phyloP scores from a whole-genome alignment of 495 filamentous ascomycete species.

The Penicillium verhagenii region DNA sequence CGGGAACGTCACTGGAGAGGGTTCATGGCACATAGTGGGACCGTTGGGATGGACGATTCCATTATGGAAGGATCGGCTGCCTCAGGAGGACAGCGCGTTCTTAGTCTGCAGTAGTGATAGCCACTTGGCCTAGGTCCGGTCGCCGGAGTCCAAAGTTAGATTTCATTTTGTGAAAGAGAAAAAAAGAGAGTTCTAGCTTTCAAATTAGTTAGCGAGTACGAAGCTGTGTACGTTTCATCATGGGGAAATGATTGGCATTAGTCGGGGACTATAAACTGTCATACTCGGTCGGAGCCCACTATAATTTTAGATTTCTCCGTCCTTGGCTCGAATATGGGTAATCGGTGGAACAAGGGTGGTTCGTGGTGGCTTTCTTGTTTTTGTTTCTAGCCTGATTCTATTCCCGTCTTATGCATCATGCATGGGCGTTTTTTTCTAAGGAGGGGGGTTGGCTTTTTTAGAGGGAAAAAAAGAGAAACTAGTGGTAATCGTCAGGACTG shows the following conservation, averaged over 20 bases:
- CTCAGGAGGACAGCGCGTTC: slow-evolving; percentile 1
- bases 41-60: slow-evolving; percentile 18
- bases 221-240: no score
- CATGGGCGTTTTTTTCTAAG: slow-evolving; percentile 8
- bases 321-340: background rate
- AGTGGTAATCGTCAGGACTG: no score
- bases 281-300: background rate
- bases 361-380: background rate
- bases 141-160: background rate
- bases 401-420: slow-evolving; percentile 16
- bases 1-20: background rate
- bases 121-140: background rate
- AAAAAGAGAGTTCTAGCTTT: background rate
- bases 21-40: slow-evolving; percentile 6
- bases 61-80: slow-evolving; percentile 11
- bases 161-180: background rate
- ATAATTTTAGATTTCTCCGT: background rate
- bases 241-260: background rate
- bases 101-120: slow-evolving; percentile 23
- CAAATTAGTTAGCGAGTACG: no score
- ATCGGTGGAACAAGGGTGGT: background rate
- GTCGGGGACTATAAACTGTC: background rate
- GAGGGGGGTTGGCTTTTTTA: background rate
- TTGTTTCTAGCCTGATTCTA: background rate
- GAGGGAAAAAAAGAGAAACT: no score